Conservation (phyloP, 306 rosid genomes). For the Sphenostylis stenocarpa region DNA sequence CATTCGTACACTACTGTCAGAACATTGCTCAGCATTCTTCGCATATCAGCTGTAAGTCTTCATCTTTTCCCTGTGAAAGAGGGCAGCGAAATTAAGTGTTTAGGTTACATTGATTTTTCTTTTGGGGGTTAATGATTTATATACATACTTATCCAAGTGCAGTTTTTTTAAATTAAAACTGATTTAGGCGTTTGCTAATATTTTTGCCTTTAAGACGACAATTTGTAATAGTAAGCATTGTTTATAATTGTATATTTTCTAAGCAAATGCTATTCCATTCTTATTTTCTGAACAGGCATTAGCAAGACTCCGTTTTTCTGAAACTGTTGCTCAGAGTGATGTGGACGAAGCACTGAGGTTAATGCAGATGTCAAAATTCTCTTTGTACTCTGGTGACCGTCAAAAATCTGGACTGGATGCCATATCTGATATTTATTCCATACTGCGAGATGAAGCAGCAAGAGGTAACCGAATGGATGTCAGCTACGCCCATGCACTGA, state of each 20-base stretch:
- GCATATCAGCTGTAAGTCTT: slow-evolving; percentile 83
- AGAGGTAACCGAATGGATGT: slow-evolving; percentile 69
- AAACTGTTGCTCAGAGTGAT: slow-evolving; percentile 90
- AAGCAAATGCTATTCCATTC: slow-evolving; percentile 12
- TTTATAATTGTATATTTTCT: not conserved
- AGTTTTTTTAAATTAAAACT: not conserved
- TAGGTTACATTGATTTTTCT: slow-evolving; percentile 11
- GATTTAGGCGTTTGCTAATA: not conserved
- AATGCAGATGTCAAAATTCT: slow-evolving; percentile 99
- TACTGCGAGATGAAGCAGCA: slow-evolving; percentile 92
- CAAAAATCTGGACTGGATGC: slow-evolving; percentile 95
- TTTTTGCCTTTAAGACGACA: not conserved
- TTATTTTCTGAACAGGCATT: slow-evolving; percentile 61
- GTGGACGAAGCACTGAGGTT: slow-evolving; percentile 95
- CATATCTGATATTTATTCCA: slow-evolving; percentile 91
- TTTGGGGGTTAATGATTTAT: not conserved
- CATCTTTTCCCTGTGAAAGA: not conserved
- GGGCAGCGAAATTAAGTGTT: not conserved
- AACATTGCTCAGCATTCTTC: slow-evolving; percentile 97
- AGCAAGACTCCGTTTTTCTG: slow-evolving; percentile 92
- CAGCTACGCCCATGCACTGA: slow-evolving; percentile 86
- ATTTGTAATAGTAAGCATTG: not conserved
- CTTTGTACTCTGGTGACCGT: slow-evolving; percentile 92
- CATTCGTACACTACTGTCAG: slow-evolving; percentile 95
- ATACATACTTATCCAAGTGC: not conserved